Conservation (phyloP, 2,329 filamentous ascomycete genomes). For the Colletotrichum sp. region DNA sequence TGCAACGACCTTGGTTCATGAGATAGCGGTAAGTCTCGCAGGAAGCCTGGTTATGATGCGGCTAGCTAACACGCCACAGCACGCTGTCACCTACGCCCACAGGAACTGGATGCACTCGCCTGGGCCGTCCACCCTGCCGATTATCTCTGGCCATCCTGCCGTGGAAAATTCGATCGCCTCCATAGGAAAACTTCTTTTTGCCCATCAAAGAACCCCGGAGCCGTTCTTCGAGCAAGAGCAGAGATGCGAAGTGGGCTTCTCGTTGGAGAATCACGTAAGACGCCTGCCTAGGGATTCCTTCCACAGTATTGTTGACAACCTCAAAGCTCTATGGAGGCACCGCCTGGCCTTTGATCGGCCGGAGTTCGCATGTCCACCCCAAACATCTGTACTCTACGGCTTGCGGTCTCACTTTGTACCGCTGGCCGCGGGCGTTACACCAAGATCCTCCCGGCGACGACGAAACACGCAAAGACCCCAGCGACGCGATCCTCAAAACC, state of each 20-base stretch:
- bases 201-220: conserved; percentile 2
- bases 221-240: conserved; percentile 29
- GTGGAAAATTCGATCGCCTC: not conserved
- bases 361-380: not conserved
- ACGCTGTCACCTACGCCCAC: not conserved
- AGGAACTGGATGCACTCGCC: not conserved
- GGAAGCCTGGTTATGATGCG: not conserved
- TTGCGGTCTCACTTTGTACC: not conserved
- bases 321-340: not conserved
- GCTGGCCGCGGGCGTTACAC: not conserved
- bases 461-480: not conserved
- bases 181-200: not conserved
- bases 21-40: conserved; percentile 30
- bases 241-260: conserved; percentile 26
- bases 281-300: not conserved
- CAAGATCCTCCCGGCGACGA: not conserved
- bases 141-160: not conserved
- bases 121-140: not conserved
- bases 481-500: not conserved
- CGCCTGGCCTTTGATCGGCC: not conserved
- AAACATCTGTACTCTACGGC: not conserved
- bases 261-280: conserved; percentile 27
- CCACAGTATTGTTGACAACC: not conserved
- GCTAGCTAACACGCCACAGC: not conserved
- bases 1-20: conserved; percentile 29